Evolutionary conservation across 1,139 yeast genomes (phyloP).

Genomic region (Candida freyschussii): DNA sequence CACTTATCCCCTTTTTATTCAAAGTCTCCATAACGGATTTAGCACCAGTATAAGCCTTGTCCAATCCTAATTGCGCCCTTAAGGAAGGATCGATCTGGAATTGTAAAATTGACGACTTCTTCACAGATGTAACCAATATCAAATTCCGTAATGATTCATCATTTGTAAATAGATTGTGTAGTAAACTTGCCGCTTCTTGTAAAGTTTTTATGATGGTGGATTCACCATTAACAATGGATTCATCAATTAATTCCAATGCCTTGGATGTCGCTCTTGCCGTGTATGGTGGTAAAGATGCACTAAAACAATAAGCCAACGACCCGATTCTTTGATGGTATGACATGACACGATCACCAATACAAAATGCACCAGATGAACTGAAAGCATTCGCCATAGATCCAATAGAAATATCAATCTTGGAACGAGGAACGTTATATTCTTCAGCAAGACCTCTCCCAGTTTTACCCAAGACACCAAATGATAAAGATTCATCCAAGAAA

Average conservation of each 20-base stretch:
- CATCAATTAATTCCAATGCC: constrained; percentile 45
- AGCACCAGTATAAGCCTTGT: constrained; percentile 21
- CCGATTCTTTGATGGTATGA: constrained; percentile 90
- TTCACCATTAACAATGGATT: constrained; percentile 24
- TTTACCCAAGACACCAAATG: constrained; percentile 80
- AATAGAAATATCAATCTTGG: constrained; percentile 74
- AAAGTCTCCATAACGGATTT: constrained; percentile 25
- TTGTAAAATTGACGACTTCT: constrained; percentile 64
- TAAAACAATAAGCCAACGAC: constrained; percentile 84
- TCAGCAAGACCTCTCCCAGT: constrained; percentile 87
- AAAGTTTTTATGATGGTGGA: constrained; percentile 31
- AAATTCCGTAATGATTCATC: constrained; percentile 32
- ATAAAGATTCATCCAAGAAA: constrained; percentile 79
- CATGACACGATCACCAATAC: constrained; percentile 82
- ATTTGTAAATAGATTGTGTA: constrained; percentile 35
- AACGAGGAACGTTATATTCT: constrained; percentile 54
- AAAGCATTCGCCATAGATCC: constrained; percentile 82
- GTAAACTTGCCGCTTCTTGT: constrained; percentile 31
- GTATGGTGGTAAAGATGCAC: constrained; percentile 94
- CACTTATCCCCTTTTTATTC: constrained; percentile 27
- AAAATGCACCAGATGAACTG: constrained; percentile 94
- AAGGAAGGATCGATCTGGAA: constrained; percentile 44
- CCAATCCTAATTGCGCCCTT: constrained; percentile 23
- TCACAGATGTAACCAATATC: constrained; percentile 52
- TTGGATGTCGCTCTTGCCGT: constrained; percentile 71